These are phyloP conservation scores for Fusarium miscanthi DNA, from an alignment of 2,329 filamentous ascomycete species.

Conservation along the genomic window DNA sequence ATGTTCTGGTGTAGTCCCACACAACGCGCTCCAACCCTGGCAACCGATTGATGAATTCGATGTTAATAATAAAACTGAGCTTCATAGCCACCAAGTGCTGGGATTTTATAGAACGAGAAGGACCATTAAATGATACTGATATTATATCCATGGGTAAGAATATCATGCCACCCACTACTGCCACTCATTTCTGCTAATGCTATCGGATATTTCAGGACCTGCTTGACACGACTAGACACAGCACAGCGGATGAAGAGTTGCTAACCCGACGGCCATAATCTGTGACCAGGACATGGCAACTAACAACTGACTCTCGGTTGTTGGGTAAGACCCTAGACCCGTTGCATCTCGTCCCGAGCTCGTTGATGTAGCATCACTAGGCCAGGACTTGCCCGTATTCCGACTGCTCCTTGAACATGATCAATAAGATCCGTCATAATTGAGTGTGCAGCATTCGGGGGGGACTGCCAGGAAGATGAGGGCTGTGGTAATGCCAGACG, in stretches of 20 bases:
- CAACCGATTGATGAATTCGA: not conserved
- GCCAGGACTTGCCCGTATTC: not conserved
- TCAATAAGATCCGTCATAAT: not conserved
- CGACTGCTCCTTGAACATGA: not conserved
- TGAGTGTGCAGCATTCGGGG: not conserved
- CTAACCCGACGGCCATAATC: conserved; percentile 22
- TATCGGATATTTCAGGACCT: not conserved
- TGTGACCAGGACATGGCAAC: conserved; percentile 26
- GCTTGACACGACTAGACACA: not conserved
- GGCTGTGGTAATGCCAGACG: not conserved
- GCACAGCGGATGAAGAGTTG: conserved; percentile 18
- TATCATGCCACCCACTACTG: not conserved
- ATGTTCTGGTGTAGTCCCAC: conserved; percentile 1
- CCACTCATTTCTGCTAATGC: not conserved
- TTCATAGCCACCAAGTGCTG: not conserved
- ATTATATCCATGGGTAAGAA: not conserved
- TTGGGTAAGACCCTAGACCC: conserved; percentile 22
- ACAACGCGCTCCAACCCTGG: conserved; percentile 3
- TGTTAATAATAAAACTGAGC: not conserved
- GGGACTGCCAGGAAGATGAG: not conserved
- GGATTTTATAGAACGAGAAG: not conserved
- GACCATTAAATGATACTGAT: not conserved
- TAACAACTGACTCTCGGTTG: conserved; percentile 21
- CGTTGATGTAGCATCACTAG: conserved; percentile 12
- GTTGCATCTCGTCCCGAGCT: conserved; percentile 22